phyloP scores from a whole-genome alignment of 2,329 filamentous ascomycete genomes.

The Trichoderma citrinoviride region DNA sequence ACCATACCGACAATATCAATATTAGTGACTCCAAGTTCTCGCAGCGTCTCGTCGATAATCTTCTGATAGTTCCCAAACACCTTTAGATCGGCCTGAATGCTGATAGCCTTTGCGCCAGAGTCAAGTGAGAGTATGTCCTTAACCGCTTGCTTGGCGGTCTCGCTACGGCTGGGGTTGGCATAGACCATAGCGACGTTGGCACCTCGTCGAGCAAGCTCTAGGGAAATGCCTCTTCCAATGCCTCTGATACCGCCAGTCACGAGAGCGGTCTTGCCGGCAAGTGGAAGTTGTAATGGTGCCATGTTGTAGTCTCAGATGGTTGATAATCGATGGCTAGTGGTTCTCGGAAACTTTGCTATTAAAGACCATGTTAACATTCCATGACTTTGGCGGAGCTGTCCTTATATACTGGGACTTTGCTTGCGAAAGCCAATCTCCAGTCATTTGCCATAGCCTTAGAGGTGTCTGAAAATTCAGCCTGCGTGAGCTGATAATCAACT shows the following conservation, averaged over 20 bases:
- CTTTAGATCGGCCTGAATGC: slow-evolving; percentile 2
- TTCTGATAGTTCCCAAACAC: not conserved
- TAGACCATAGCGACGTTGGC: slow-evolving; percentile 8
- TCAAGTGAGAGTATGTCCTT: not conserved
- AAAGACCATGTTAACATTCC: not conserved
- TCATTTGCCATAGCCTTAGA: too few species aligned
- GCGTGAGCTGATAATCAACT: not conserved
- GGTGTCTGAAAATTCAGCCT: not conserved
- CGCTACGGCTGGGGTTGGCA: not conserved
- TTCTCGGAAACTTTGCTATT: too few species aligned
- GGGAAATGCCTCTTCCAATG: slow-evolving; percentile 1
- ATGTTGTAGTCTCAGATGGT: not conserved
- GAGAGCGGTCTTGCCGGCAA: not conserved
- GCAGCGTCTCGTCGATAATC: not conserved
- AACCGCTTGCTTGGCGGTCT: not conserved
- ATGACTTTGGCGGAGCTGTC: too few species aligned
- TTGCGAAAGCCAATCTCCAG: too few species aligned
- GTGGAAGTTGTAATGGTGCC: not conserved
- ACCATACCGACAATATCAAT: slow-evolving; percentile 5
- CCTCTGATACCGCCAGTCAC: slow-evolving; percentile 9
- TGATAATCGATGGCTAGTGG: not conserved
- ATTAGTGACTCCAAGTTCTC: not conserved
- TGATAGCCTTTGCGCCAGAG: slow-evolving; percentile 1
- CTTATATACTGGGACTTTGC: not conserved
- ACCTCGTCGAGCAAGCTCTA: slow-evolving; percentile 7